Percentiles rank a stretch among this genome's conserved stretches.
Evolutionary conservation across 2,329 filamentous ascomycete species (phyloP).

Genomic region (Colletotrichum falcatum): DNA sequence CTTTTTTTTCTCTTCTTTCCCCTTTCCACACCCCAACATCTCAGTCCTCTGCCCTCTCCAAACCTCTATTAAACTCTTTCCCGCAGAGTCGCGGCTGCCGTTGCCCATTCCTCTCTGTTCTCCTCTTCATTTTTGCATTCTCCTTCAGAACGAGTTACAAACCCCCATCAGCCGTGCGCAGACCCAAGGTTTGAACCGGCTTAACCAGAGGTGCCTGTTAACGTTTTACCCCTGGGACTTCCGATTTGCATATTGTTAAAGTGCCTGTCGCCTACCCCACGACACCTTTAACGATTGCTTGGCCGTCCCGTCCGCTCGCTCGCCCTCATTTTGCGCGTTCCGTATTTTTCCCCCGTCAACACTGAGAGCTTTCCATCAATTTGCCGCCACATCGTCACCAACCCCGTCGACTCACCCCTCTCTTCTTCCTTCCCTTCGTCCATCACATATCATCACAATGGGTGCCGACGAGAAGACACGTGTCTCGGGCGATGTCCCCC

Average conservation of each 20-base stretch:
- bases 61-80: slow-evolving; percentile 31
- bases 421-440: background rate
- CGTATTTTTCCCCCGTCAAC: slow-evolving; percentile 17
- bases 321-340: slow-evolving; percentile 35
- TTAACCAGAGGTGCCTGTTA: slow-evolving; percentile 28
- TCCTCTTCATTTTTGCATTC: slow-evolving; percentile 24
- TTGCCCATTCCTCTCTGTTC: background rate
- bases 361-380: slow-evolving; percentile 20
- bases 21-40: slow-evolving; percentile 11
- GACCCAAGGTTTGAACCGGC: slow-evolving; percentile 22
- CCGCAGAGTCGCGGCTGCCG: slow-evolving; percentile 3
- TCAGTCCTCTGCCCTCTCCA: slow-evolving; percentile 9
- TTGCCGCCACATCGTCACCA: slow-evolving; percentile 26
- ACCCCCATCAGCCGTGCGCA: slow-evolving; percentile 26
- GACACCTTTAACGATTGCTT: slow-evolving; percentile 43
- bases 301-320: slow-evolving; percentile 43
- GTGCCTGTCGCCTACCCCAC: slow-evolving; percentile 39
- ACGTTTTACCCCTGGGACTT: slow-evolving; percentile 36
- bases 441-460: slow-evolving; percentile 38
- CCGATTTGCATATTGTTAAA: slow-evolving; percentile 42
- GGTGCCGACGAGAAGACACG: slow-evolving; percentile 81
- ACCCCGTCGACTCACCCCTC: slow-evolving; percentile 4
- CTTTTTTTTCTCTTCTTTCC: slow-evolving; percentile 16
- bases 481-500: slow-evolving; percentile 80
- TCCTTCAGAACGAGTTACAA: slow-evolving; percentile 20